phyloP scores from a whole-genome alignment of 768 basidiomycete genomes.

The Lentinus brumalis region DNA sequence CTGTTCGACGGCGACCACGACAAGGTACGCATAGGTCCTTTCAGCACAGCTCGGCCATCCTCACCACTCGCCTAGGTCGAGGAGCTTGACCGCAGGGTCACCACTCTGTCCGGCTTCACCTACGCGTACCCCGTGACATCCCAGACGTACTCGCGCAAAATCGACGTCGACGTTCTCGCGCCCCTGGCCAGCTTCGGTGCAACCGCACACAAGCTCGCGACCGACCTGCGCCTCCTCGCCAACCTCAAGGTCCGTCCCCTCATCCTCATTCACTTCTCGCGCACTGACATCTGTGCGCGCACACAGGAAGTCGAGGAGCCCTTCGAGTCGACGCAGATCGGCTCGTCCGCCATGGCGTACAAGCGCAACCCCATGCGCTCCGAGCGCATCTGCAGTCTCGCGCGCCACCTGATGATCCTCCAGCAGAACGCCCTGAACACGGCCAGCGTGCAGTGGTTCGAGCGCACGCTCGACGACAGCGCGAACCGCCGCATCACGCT shows the following conservation, averaged over 20 bases:
- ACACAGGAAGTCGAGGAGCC: conserved; percentile 94
- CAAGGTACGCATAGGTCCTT: conserved; percentile 52
- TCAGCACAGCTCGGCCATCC: not conserved
- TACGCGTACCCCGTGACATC: conserved; percentile 98
- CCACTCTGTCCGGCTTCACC: conserved; percentile 86
- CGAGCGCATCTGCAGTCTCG: conserved; percentile 93
- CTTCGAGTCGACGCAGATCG: conserved; percentile 98
- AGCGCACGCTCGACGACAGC: conserved; percentile 96
- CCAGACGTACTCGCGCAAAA: conserved; percentile 98
- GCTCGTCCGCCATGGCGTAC: conserved; percentile 97
- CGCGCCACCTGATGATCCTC: conserved; percentile 94
- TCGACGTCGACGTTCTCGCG: conserved; percentile 90
- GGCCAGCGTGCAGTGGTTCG: conserved; percentile 94
- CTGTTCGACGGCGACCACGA: conserved; percentile 94
- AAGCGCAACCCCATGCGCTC: conserved; percentile 99
- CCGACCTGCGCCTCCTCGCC: conserved; percentile 91
- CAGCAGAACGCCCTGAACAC: conserved; percentile 98
- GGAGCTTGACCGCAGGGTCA: conserved; percentile 84
- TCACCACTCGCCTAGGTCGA: conserved; percentile 59
- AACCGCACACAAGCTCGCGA: conserved; percentile 97
- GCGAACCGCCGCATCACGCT: conserved; percentile 96
- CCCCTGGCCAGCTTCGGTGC: conserved; percentile 90
- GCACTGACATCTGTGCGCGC: not conserved
- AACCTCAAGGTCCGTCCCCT: conserved; percentile 72
- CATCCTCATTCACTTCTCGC: not conserved